Conservation (phyloP, 495 filamentous ascomycete genomes). For the Talaromyces adpressus region DNA sequence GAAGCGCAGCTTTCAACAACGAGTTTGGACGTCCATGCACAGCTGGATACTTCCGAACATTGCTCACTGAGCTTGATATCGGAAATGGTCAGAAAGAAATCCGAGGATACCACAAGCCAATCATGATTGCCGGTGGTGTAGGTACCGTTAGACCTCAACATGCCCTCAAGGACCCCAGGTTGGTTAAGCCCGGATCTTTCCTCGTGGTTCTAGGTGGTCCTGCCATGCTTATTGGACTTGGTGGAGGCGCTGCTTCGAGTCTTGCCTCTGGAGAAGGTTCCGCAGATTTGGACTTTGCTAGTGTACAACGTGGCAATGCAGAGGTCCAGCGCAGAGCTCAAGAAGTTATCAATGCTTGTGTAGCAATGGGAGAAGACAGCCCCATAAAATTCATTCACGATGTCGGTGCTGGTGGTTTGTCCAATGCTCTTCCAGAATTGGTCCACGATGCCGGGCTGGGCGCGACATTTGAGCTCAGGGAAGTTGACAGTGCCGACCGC, state of each 20-base stretch:
- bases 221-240: slow-evolving; percentile 94
- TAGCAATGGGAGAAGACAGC: slow-evolving; percentile 70
- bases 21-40: slow-evolving; percentile 95
- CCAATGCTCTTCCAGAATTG: slow-evolving; percentile 87
- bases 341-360: slow-evolving; percentile 92
- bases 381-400: slow-evolving; percentile 97
- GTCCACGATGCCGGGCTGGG: slow-evolving; percentile 87
- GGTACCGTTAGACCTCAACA: slow-evolving; percentile 94
- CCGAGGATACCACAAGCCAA: slow-evolving; percentile 94
- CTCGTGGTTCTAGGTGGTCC: slow-evolving; percentile 91
- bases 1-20: slow-evolving; percentile 92
- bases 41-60: slow-evolving; percentile 80
- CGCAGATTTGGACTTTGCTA: slow-evolving; percentile 89
- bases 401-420: slow-evolving; percentile 90
- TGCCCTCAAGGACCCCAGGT: slow-evolving; percentile 69
- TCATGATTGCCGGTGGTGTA: slow-evolving; percentile 96
- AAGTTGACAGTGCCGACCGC: slow-evolving; percentile 81
- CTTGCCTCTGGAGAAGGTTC: slow-evolving; percentile 81
- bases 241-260: slow-evolving; percentile 91
- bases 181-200: slow-evolving; percentile 76
- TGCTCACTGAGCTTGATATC: slow-evolving; percentile 59
- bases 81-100: slow-evolving; percentile 60
- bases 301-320: slow-evolving; percentile 86
- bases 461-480: slow-evolving; percentile 82
- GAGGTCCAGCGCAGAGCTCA: slow-evolving; percentile 93